These are phyloP conservation scores for Penicillium canescens DNA, from an alignment of 495 filamentous ascomycete species.

Conservation along the genomic window DNA sequence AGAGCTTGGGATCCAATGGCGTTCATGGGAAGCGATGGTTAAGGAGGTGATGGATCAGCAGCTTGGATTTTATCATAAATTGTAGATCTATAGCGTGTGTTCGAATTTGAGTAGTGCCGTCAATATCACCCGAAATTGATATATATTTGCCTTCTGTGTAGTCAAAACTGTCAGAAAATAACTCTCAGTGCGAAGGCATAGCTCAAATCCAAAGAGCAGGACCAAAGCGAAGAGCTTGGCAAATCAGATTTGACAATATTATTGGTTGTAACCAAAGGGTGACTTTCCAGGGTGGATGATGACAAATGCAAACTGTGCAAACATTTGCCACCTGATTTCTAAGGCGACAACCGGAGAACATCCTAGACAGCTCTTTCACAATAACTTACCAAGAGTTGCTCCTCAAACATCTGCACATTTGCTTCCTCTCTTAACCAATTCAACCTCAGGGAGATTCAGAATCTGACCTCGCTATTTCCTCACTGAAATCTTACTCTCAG, in stretches of 20 bases:
- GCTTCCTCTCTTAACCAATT: background rate
- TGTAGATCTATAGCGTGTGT: background rate
- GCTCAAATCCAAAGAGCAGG: background rate
- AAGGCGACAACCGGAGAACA: constrained; percentile 7
- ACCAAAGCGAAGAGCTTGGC: too few relatives aligned
- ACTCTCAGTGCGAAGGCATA: background rate
- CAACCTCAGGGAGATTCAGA: background rate
- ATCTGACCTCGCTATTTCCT: background rate
- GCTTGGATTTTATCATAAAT: constrained; percentile 10
- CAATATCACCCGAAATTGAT: too few relatives aligned
- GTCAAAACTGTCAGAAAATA: too few relatives aligned
- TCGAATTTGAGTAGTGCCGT: too few relatives aligned
- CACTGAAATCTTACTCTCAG: background rate
- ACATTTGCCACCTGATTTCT: constrained; percentile 15
- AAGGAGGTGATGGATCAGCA: constrained; percentile 41
- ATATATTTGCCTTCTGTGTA: too few relatives aligned
- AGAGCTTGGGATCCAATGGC: constrained; percentile 37
- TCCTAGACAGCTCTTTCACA: constrained; percentile 1
- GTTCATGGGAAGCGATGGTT: constrained; percentile 30
- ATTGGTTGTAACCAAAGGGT: too few relatives aligned
- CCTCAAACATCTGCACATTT: background rate
- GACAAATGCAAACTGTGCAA: constrained; percentile 9
- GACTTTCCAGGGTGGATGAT: background rate
- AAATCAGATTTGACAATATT: too few relatives aligned
- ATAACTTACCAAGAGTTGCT: background rate